Evolutionary conservation across 441 rosid species (phyloP), one percentile per base, ranked within the genome.

Genomic region (Monsonia emarginata): DNA sequence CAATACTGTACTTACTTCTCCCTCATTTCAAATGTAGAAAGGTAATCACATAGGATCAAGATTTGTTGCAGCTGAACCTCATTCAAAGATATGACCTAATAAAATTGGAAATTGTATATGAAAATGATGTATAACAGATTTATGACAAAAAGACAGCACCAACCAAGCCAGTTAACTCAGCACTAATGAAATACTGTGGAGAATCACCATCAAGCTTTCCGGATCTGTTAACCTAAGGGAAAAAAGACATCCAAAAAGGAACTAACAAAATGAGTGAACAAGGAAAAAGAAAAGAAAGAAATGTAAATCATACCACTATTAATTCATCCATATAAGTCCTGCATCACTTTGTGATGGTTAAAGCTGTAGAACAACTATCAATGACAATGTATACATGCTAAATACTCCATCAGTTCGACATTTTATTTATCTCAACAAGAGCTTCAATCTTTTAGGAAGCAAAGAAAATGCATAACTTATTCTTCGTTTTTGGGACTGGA

Each of bases 11-110:
- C 88, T 84, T 84, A 93, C 98, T 81, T 87, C 81, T 88, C 96
- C 68, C 95, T 85, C 71, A 90, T 74, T 72, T 72, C 86, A 72
- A 86, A 82, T 58, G 85, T 81, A 79, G 72, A 75, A 65, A 93
- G 77, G 82, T 90, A 84, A 81, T 90, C 98, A 69, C 77, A 77
- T 58, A 90, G 70, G 73, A 85, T 70, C 83, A 93, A 73, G 42
- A 90, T 76, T 72, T 85, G 88, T 61, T 74, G 86, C 86, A 93
- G 79, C 66, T 93, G 96, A 73, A 85, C 79, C 73, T 88, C 96
- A 78, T 84, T 85, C 72, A 93, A 74, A 65, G 81, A 78, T 75
- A 86, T 44, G 46, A 67, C 92, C 98, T 93, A 70, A 54, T 65
- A 59, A 58, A 60, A 61, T 52, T 59, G 58, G 69, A 36, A 71